Evolutionary conservation across 164 flowering plant species (phyloP).

Genomic region (Echeveria elegans): DNA sequence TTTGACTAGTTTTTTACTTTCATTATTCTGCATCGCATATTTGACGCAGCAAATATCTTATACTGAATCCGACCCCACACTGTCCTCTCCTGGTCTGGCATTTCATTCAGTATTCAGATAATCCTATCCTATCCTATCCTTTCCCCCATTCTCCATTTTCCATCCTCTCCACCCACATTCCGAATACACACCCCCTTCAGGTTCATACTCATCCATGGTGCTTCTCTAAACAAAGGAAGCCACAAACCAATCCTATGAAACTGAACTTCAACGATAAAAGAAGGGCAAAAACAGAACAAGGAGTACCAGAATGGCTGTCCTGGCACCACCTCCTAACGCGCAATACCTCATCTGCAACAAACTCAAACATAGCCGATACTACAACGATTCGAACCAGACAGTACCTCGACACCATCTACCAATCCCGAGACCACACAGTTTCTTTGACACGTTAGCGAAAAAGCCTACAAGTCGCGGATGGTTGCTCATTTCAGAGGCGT

Average conservation of each 20-base stretch:
- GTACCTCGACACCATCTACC: background rate
- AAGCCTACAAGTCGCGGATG: background rate
- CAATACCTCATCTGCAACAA: background rate
- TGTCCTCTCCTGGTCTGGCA: background rate
- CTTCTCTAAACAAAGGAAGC: too few relatives aligned
- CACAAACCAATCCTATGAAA: background rate
- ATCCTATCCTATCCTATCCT: too few relatives aligned
- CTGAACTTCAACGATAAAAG: background rate
- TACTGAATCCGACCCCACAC: background rate
- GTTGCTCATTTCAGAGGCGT: conserved; percentile 26
- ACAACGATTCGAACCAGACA: too few relatives aligned
- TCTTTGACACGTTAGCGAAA: background rate
- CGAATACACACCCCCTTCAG: background rate
- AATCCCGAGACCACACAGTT: background rate
- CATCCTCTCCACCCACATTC: background rate
- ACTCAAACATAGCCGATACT: background rate
- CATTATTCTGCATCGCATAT: background rate
- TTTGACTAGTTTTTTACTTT: too few relatives aligned
- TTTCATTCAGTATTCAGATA: too few relatives aligned
- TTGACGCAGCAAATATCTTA: background rate
- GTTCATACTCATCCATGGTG: too few relatives aligned
- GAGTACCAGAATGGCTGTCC: background rate
- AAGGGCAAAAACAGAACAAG: background rate
- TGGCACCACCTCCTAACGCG: background rate
- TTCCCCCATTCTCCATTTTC: background rate